These are phyloP conservation scores for Epichloe glyceriae DNA, from an alignment of 2,329 filamentous ascomycete species.

Conservation along the genomic window DNA sequence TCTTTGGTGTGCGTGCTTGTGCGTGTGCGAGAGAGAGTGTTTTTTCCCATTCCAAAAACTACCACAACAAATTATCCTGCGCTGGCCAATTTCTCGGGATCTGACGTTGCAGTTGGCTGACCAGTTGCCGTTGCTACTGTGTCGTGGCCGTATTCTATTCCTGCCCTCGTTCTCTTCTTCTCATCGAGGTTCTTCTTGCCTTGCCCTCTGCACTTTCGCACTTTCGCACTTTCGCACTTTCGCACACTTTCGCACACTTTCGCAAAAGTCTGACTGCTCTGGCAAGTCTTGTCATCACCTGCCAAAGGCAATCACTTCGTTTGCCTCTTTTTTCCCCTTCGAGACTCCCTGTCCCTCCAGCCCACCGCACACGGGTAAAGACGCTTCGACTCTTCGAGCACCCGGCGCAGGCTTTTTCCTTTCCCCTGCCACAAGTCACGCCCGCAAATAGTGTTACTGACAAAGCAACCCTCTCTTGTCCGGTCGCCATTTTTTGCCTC, in stretches of 20 bases:
- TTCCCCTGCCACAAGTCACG: not conserved
- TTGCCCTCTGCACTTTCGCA: not conserved
- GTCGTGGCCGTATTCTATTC: not conserved
- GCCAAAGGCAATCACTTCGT: not conserved
- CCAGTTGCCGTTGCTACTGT: not conserved
- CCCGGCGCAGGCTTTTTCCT: not conserved
- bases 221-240: not conserved
- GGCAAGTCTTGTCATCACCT: not conserved
- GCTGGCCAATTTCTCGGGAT: not conserved
- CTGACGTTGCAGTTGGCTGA: slow-evolving; percentile 3
- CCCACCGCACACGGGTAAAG: not conserved
- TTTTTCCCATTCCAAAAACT: slow-evolving; percentile 1
- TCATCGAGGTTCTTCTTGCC: not conserved
- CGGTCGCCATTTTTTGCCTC: slow-evolving; percentile 3
- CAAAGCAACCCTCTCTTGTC: slow-evolving; percentile 1
- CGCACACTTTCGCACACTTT: too few relatives aligned
- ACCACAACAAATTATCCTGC: not conserved
- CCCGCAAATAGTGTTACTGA: slow-evolving; percentile 4
- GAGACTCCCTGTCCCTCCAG: not conserved
- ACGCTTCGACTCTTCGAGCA: slow-evolving; percentile 4
- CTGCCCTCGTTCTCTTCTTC: not conserved
- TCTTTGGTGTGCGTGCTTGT: not conserved
- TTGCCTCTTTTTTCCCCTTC: not conserved
- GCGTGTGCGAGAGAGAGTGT: not conserved
- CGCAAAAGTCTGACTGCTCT: not conserved